Evolutionary conservation across 2,329 filamentous ascomycete species (phyloP), one percentile per base, ranked within the genome.

Genomic region (Colletotrichum horii): DNA sequence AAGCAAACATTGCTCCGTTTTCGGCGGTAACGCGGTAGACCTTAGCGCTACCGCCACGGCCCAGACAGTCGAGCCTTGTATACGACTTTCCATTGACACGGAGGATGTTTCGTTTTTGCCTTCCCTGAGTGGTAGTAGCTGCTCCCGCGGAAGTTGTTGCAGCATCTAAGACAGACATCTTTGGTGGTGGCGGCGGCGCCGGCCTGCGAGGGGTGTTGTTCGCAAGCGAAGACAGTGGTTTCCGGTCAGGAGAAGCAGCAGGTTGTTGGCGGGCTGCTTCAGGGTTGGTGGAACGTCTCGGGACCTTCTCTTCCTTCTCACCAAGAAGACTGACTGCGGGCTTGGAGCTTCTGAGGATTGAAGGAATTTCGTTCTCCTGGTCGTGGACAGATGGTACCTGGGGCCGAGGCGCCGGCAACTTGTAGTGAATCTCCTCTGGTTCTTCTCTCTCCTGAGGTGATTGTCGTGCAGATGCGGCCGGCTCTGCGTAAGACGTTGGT

Each of bases 11-110:
- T 83, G 96, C 97, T 81, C 95, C 96, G 81, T 98, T 98, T 83
- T 99, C 97, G 0, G 97, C 96, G 88, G 98, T 98, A 38, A 99
- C 97, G 61, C 96, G 93, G 84, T 98, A 99, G 3, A 99, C 97
- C 81, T 97, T 96, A 66, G 94, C 96, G 79, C 95, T 98, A 36
- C 97, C 97, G 77, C 97, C 97, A 74, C 96, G 93, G 12, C 97
- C 97, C 78, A 99, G 93, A 79, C 94, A 95, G 83, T 98, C 96
- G 77, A 98, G 91, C 62, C 96, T 91, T 26, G 96, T 97, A 82
- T 98, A 99, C 43, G 93, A 91, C 82, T 97, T 97, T 76, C 95
- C 95, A 81, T 99, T 99, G 76, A 99, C 93, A 62, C 93, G 93
- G 74, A 98, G 90, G 74, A 96, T 93, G 77, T 95, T 95, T 62